Evolutionary conservation across 805 yeast species (phyloP), one percentile per base, ranked within the genome.

Genomic region (Kluyveromyces siamensis): DNA sequence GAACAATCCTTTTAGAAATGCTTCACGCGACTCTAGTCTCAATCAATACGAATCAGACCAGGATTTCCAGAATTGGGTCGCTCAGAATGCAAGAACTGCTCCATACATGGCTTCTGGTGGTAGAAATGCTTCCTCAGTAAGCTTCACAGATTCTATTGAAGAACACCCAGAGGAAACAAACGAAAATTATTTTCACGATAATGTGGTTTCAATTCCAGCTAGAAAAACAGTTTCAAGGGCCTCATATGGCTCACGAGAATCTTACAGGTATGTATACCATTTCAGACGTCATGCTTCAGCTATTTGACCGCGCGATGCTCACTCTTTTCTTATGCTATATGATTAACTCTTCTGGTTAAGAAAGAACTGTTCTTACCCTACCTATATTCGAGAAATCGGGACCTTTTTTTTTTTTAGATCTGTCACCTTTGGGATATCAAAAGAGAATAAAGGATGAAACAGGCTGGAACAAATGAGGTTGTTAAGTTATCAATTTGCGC

Each of bases 1-100:
- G 2, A 81, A 81, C 62, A 84, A 84, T 56, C 91, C 91, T n/a
- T 84, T 84, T 64, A 74, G 91, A 59, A 71, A 71, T 48, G 73
- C 72, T 7, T 58, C 72, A 40, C 51, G 45, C 41, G 68, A 61
- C 37, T 46, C 61, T n/a, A 62, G 67, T 33, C 46, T 59, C 30
- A 53, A 50, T 37, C 61, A 53, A 38, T 54, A 64, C 41, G 55
- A 62, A 47, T 50, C 68, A 40, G 67, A 63, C 40, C 65, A 50
- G 50, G 69, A 70, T 35, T 83, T 80, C 59, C 80, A 76, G 40
- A 72, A 70, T 18, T 83, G 89, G 89, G 77, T 83, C 39, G 46
- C 57, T 18, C 44, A 52, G 7, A 57, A 57, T 45, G 52, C 52
- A 40, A 48, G 49, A 5, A 44, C 50, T 19, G 42, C 50, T 17